Evolutionary conservation across 805 yeast genomes (phyloP).

Genomic region (Yarrowia porcina): DNA sequence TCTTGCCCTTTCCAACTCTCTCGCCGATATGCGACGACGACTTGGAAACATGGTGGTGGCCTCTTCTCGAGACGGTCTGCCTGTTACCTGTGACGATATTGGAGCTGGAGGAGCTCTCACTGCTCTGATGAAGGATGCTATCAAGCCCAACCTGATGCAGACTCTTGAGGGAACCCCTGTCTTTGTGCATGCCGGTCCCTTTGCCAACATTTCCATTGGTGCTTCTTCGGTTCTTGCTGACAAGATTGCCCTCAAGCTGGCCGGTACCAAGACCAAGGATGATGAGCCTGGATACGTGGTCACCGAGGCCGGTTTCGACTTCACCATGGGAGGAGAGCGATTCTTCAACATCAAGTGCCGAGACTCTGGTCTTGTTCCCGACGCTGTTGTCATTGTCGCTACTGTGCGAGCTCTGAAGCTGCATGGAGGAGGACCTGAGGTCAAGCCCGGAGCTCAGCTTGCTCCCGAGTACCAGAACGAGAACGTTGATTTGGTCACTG

Average conservation of each 20-base stretch:
- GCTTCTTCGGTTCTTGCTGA: slow-evolving; percentile 95
- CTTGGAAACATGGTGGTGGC: slow-evolving; percentile 90
- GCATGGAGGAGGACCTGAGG: slow-evolving; percentile 97
- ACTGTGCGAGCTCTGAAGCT: slow-evolving; percentile 95
- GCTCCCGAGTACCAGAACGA: slow-evolving; percentile 80
- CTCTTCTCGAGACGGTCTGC: slow-evolving; percentile 65
- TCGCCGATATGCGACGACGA: slow-evolving; percentile 80
- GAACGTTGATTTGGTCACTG: slow-evolving; percentile 69
- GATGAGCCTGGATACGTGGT: slow-evolving; percentile 72
- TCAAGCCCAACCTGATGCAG: slow-evolving; percentile 96
- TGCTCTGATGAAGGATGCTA: slow-evolving; percentile 91
- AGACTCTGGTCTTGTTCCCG: slow-evolving; percentile 82
- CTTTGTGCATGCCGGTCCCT: slow-evolving; percentile 96
- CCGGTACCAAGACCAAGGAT: slow-evolving; percentile 57
- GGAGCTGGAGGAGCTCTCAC: slow-evolving; percentile 96
- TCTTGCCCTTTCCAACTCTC: slow-evolving; percentile 73
- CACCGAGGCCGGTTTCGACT: slow-evolving; percentile 98
- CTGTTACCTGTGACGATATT: slow-evolving; percentile 89
- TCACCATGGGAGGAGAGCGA: slow-evolving; percentile 99
- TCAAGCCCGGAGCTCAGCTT: slow-evolving; percentile 85
- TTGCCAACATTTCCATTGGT: slow-evolving; percentile 96
- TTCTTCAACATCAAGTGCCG: slow-evolving; percentile 95
- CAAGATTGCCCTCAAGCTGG: slow-evolving; percentile 83
- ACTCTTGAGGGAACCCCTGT: slow-evolving; percentile 97
- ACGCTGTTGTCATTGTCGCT: slow-evolving; percentile 89